Base-by-base conservation (phyloP, 768 basidiomycete species). In the Boletus rufocinnamomeus region DNA sequence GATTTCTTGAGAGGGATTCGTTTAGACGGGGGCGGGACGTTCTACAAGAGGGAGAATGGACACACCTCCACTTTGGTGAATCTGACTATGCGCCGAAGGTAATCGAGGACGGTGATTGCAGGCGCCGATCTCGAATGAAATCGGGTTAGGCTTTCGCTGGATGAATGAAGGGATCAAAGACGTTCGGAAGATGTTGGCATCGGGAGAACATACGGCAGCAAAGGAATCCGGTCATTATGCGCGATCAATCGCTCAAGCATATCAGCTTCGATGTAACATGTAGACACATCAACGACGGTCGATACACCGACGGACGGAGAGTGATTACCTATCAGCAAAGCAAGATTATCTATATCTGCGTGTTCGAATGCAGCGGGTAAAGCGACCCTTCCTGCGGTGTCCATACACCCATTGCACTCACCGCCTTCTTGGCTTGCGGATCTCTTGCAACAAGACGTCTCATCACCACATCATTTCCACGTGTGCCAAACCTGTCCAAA, bases 121-220 rank as follows among this genome's bases (percentile, higher is more conserved):
- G 97, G 96, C 6, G 94, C 83, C 10, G 95, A 85, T 64, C 95
- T 85, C 34, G 95, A 98, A 76, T 99, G 97, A 73, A 99, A 99
- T 54, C 95, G 88, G 47, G 97, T 98, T 62, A 99, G 82, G 63
- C 88, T 86, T 78, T 93, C 90, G 34, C 92, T 94, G 71, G 45
- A 53, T 58, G 62, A 56, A 62, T 17, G 16, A 54, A 66, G 49
- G 59, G 56, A 69, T 66, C 58, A 60, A 65, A 69, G 63, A 55
- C 41, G 62, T 57, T 54, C 49, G 40, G 45, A 61, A 59, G 35
- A 54, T 3, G 50, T 58, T 2, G 13, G 59, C 40, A 61, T 57
- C 58, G 47, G 63, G 45, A 62, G 48, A 57, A 79, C 84, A 67
- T 79, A 93, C 85, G 93, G 88, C 40, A 87, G 86, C 62, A 98